These are phyloP conservation scores for Corylus avellana DNA, from an alignment of 306 rosid species.

Conservation along the genomic window DNA sequence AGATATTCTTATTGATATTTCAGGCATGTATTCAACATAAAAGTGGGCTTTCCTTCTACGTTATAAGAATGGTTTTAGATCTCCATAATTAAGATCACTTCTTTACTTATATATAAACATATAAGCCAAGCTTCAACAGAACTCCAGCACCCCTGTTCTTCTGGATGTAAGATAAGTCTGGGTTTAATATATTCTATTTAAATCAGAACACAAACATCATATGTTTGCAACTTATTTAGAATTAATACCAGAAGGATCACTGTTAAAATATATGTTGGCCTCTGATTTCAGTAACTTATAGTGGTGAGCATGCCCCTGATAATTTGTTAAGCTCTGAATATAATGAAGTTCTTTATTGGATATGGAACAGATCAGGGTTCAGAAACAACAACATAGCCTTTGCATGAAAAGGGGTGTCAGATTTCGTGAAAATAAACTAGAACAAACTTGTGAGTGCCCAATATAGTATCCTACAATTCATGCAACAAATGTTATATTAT, in stretches of 20 bases:
- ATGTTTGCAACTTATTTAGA: not conserved
- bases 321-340: not conserved
- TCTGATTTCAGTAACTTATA: not conserved
- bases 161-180: not conserved
- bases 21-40: not conserved
- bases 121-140: not conserved
- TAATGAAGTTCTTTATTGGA: not conserved
- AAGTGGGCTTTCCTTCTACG: not conserved
- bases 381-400: not conserved
- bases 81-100: not conserved
- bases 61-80: not conserved
- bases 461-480: not conserved
- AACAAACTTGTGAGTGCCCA: not conserved
- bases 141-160: not conserved
- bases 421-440: not conserved
- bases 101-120: no score
- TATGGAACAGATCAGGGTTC: not conserved
- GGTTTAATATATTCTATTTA: not conserved
- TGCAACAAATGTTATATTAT: not conserved
- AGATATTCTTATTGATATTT: not conserved
- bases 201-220: not conserved
- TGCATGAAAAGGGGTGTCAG: not conserved
- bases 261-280: not conserved
- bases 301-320: not conserved
- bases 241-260: not conserved